phyloP scores from a whole-genome alignment of 805 yeast genomes.

The Wickerhamiella azymoides region DNA sequence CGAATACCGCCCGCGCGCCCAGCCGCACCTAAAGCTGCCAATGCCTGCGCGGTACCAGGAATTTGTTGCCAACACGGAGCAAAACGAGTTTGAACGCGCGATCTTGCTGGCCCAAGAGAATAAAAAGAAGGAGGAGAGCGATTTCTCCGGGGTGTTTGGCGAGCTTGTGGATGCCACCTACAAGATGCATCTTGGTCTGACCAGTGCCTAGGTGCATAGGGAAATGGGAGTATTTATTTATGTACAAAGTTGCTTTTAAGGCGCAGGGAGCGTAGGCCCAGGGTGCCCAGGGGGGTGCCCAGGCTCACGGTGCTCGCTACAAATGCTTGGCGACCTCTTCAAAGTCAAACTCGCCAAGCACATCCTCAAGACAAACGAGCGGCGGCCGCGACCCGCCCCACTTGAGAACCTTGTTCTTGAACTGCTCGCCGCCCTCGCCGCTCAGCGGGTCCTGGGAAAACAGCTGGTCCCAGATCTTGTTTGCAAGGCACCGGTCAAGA shows the following conservation, averaged over 20 bases:
- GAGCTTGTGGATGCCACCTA: constrained; percentile 3
- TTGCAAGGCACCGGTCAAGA: constrained; percentile 84
- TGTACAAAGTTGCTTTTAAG: background rate
- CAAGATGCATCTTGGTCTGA: background rate
- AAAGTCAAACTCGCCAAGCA: constrained; percentile 39
- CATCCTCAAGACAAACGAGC: constrained; percentile 72
- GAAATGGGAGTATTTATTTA: background rate
- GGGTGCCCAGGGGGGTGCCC: no score
- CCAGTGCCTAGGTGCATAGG: background rate
- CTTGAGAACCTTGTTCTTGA: constrained; percentile 51
- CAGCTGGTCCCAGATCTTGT: constrained; percentile 63
- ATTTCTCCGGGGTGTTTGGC: constrained; percentile 1
- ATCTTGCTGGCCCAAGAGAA: constrained; percentile 1
- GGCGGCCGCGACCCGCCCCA: constrained; percentile 96
- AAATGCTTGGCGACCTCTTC: constrained; percentile 13
- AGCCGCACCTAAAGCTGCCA: constrained; percentile 25
- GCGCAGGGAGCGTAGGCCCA: no score
- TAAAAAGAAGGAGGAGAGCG: constrained; percentile 1
- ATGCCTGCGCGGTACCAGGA: constrained; percentile 5
- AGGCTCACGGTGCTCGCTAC: background rate
- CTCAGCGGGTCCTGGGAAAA: constrained; percentile 60
- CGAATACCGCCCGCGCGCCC: background rate
- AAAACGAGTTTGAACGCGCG: constrained; percentile 4
- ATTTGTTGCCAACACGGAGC: constrained; percentile 2
- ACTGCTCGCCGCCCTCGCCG: constrained; percentile 59